phyloP scores from a whole-genome alignment of 2,329 filamentous ascomycete genomes.

The Hirsutella rhossiliensis region DNA sequence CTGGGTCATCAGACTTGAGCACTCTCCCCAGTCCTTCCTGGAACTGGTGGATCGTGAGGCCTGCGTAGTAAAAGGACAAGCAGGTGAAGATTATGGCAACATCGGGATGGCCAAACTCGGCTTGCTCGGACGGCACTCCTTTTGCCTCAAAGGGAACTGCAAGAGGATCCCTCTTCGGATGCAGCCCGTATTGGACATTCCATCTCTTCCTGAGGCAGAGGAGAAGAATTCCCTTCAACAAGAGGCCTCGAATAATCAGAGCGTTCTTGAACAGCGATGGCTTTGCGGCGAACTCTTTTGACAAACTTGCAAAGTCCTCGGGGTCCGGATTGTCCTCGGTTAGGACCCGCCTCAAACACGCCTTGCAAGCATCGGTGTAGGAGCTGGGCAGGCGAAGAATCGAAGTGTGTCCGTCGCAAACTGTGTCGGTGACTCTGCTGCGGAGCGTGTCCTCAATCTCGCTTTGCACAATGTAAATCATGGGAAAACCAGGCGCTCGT shows the following conservation, averaged over 20 bases:
- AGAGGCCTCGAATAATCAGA: slow-evolving; percentile 49
- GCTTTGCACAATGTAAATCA: slow-evolving; percentile 40
- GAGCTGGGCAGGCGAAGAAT: slow-evolving; percentile 6
- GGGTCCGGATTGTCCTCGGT: not conserved
- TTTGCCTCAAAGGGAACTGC: slow-evolving; percentile 1
- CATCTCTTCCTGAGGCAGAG: slow-evolving; percentile 50
- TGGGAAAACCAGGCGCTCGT: slow-evolving; percentile 33
- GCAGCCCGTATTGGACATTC: slow-evolving; percentile 54
- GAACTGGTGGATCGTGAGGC: slow-evolving; percentile 22
- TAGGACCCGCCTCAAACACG: not conserved
- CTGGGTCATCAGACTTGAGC: slow-evolving; percentile 39
- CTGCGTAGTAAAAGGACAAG: slow-evolving; percentile 55
- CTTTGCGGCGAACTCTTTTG: not conserved
- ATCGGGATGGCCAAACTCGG: slow-evolving; percentile 40
- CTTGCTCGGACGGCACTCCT: slow-evolving; percentile 1
- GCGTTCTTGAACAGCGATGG: slow-evolving; percentile 13
- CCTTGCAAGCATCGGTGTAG: not conserved
- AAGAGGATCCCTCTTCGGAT: slow-evolving; percentile 27
- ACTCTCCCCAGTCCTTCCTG: slow-evolving; percentile 35
- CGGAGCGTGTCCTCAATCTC: slow-evolving; percentile 34
- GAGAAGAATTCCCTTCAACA: slow-evolving; percentile 47
- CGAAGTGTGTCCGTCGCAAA: slow-evolving; percentile 19
- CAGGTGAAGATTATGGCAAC: slow-evolving; percentile 54
- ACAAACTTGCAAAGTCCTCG: not conserved
- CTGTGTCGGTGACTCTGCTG: slow-evolving; percentile 24